These are phyloP conservation scores for Botrytis deweyae DNA, from an alignment of 2,329 filamentous ascomycete species.

Conservation along the genomic window DNA sequence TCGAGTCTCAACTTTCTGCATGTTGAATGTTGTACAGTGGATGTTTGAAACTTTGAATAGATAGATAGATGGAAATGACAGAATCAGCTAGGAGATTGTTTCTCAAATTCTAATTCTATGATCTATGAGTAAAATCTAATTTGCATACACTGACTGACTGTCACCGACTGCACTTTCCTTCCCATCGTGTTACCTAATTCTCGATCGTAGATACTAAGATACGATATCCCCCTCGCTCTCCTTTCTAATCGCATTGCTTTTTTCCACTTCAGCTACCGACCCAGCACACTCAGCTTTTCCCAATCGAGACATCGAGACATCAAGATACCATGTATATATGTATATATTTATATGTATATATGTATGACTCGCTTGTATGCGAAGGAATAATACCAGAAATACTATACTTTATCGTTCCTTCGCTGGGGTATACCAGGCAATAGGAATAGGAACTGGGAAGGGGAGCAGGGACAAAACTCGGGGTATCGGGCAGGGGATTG, in stretches of 20 bases:
- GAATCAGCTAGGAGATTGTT: background rate
- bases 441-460: background rate
- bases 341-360: background rate
- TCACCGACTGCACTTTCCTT: background rate
- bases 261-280: background rate
- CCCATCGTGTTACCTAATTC: no score
- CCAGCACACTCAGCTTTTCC: background rate
- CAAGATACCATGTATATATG: background rate
- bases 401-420: background rate
- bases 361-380: background rate
- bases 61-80: background rate
- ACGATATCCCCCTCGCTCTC: background rate
- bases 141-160: background rate
- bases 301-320: background rate
- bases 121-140: background rate
- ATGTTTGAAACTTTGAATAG: background rate
- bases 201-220: background rate
- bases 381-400: background rate
- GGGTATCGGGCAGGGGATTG: background rate
- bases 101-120: background rate
- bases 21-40: background rate
- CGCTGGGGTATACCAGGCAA: background rate
- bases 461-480: background rate
- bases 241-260: background rate
- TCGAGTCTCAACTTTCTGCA: background rate